Base-by-base conservation (phyloP, 192 early-diverging fungal genomes). In the Rhizophlyctis rosea region DNA sequence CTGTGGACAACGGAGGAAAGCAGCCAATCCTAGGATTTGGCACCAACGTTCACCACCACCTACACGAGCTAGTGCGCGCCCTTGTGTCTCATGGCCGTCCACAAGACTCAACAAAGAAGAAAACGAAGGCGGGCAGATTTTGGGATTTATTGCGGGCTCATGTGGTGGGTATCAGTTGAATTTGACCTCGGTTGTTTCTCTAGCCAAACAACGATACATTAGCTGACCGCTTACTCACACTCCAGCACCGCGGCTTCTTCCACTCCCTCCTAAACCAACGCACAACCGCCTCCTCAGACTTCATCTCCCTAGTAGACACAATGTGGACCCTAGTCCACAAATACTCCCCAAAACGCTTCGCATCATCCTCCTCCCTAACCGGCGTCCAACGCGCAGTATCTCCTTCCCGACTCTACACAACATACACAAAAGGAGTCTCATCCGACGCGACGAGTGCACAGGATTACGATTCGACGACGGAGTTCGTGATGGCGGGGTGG, bases 401-500 rank as follows among this genome's bases (percentile, higher is more conserved):
- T n/a, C 24, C 48, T 59, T 39, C 14, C n/a, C 29, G 5, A 29
- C 14, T 34, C 57, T 3, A 4, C 44, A 49, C 53, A 5, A 27
- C 4, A 16, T 28, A 31, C 21, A 25, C 53, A 54, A 3, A 54
- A 54, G 18, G 63, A 71, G 27, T 47, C 47, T 5, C 53, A 48
- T 23, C 21, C 21, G 9, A 21, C 25, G 23, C 58, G 53, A n/a
- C n/a, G n/a, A n/a, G n/a, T n/a, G n/a, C n/a, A n/a, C n/a, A n/a
- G n/a, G n/a, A n/a, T n/a, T n/a, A n/a, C n/a, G 65, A 65, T 55
- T 61, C 36, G 34, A 79, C 77, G 14, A 79, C 77, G 25, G 66
- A 77, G 49, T 77, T 80, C 53, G 75, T 80, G 3, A 64, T 71
- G 54, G 68, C 75, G 30, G 78, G 78, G 2, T 78, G 75, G 75